Evolutionary conservation across 805 yeast genomes (phyloP).

Genomic region (Candida khao-thaluensis): DNA sequence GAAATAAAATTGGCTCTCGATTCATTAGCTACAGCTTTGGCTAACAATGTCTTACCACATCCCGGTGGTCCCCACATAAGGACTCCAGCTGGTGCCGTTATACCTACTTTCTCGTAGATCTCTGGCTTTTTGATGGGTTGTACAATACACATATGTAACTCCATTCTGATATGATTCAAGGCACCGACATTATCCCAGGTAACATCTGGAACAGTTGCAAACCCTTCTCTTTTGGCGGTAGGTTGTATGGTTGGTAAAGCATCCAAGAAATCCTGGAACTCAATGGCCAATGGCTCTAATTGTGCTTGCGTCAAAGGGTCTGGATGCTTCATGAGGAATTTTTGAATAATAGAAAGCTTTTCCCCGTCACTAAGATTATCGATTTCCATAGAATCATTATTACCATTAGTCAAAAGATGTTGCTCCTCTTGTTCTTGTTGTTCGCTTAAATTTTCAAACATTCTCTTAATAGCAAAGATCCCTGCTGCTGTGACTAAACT

Average conservation of each 20-base stretch:
- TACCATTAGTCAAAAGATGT: neutral
- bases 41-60: conserved; percentile 94
- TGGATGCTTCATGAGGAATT: conserved; percentile 72
- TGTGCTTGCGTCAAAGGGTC: conserved; percentile 75
- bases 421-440: conserved; percentile 31
- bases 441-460: conserved; percentile 61
- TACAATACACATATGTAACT: conserved; percentile 94
- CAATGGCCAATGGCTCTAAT: conserved; percentile 71
- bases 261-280: conserved; percentile 71
- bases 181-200: conserved; percentile 97
- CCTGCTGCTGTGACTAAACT: conserved; percentile 96
- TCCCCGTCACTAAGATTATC: conserved; percentile 36
- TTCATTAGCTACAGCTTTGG: conserved; percentile 97
- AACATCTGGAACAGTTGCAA: conserved; percentile 97
- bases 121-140: conserved; percentile 95
- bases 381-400: conserved; percentile 32
- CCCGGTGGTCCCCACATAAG: conserved; percentile 99
- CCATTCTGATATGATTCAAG: conserved; percentile 72
- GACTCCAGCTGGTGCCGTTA: conserved; percentile 95
- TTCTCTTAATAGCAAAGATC: conserved; percentile 87
- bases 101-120: conserved; percentile 84
- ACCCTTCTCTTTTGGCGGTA: conserved; percentile 96
- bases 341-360: conserved; percentile 63
- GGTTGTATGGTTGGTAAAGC: conserved; percentile 96
- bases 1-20: conserved; percentile 95